phyloP scores from a whole-genome alignment of 345 rosid species.

The Gossypium ekmanianum region DNA sequence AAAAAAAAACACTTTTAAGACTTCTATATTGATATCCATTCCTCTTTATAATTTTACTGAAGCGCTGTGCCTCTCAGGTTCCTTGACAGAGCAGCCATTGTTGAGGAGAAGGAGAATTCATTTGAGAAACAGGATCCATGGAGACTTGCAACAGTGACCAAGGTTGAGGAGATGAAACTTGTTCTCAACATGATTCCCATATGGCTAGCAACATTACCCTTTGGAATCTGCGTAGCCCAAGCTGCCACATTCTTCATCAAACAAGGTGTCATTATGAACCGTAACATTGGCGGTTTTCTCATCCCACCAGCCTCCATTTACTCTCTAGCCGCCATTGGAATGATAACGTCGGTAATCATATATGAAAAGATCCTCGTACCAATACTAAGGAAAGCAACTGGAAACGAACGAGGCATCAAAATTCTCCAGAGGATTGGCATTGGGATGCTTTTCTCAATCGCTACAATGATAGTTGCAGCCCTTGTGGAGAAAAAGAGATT shows the following conservation, averaged over 20 bases:
- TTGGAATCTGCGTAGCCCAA: slow-evolving; percentile 75
- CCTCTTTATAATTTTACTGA: too few species aligned
- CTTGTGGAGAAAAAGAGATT: slow-evolving; percentile 66
- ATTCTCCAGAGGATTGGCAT: slow-evolving; percentile 89
- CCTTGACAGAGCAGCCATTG: slow-evolving; percentile 84
- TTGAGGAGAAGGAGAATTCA: slow-evolving; percentile 34
- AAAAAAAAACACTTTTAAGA: too few species aligned
- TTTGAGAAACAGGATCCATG: slow-evolving; percentile 53
- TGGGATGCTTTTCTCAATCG: slow-evolving; percentile 72
- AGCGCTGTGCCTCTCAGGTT: slow-evolving; percentile 40
- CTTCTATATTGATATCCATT: background rate
- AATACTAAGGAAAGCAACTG: slow-evolving; percentile 36
- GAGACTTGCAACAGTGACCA: slow-evolving; percentile 76
- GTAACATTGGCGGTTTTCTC: slow-evolving; percentile 40
- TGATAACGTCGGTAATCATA: slow-evolving; percentile 46
- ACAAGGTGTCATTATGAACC: slow-evolving; percentile 52
- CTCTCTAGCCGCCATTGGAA: slow-evolving; percentile 49
- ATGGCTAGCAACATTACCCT: slow-evolving; percentile 73
- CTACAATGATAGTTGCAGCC: slow-evolving; percentile 67
- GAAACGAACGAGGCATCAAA: slow-evolving; percentile 68
- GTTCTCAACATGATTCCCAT: slow-evolving; percentile 84
- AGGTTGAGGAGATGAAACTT: slow-evolving; percentile 84
- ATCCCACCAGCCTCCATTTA: slow-evolving; percentile 62
- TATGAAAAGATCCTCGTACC: slow-evolving; percentile 61
- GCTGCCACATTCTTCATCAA: slow-evolving; percentile 86